These are phyloP conservation scores for Verticillium nubilum DNA, from an alignment of 2,329 filamentous ascomycete genomes.

Conservation along the genomic window DNA sequence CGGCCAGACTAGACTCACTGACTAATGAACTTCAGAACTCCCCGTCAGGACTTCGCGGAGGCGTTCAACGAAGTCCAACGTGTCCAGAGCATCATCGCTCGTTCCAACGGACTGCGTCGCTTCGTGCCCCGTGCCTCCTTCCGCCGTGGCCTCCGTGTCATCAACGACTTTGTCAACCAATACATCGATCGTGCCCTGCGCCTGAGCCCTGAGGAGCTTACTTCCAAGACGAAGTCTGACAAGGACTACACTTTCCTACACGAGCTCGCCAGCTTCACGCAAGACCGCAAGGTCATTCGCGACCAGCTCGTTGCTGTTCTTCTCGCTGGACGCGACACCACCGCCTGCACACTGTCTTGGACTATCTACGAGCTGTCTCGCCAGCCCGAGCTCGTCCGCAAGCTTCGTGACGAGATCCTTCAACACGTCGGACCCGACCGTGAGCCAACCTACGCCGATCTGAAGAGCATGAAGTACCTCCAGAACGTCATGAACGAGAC, in stretches of 20 bases:
- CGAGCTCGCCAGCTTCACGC: constrained; percentile 75
- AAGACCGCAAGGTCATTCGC: constrained; percentile 64
- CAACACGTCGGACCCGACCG: constrained; percentile 56
- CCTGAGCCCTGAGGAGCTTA: constrained; percentile 66
- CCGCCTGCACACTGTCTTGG: constrained; percentile 76
- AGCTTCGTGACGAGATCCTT: constrained; percentile 69
- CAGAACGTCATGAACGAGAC: constrained; percentile 70
- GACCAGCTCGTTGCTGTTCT: constrained; percentile 82
- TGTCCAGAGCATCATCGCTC: constrained; percentile 62
- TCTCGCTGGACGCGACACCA: constrained; percentile 83
- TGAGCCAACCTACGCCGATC: constrained; percentile 67
- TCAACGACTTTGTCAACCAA: constrained; percentile 71
- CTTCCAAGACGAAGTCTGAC: constrained; percentile 66
- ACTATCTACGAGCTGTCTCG: constrained; percentile 74
- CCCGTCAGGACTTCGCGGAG: constrained; percentile 65
- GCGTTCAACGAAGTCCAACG: constrained; percentile 77
- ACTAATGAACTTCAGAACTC: constrained; percentile 29
- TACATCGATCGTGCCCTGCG: constrained; percentile 72
- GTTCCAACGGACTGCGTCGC: constrained; percentile 48
- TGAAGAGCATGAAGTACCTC: constrained; percentile 86
- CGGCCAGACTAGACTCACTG: background rate
- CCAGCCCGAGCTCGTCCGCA: constrained; percentile 60
- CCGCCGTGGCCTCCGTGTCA: constrained; percentile 55
- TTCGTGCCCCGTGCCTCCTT: constrained; percentile 56
- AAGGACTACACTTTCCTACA: constrained; percentile 79